phyloP scores from a whole-genome alignment of 1,139 yeast genomes.

The Yamadazyma mexicana region DNA sequence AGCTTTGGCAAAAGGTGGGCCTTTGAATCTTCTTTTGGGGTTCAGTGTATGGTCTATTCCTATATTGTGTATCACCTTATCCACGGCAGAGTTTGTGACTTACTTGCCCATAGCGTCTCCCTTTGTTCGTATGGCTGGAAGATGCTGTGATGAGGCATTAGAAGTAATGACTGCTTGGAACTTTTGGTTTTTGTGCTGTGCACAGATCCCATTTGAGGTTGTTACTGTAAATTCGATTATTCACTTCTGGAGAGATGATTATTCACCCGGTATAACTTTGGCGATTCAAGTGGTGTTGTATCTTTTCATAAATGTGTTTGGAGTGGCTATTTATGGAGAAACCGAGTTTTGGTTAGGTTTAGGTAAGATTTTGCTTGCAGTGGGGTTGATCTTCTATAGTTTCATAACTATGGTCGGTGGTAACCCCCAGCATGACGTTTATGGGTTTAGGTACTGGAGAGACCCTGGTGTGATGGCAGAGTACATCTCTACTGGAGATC shows the following conservation, averaged over 20 bases:
- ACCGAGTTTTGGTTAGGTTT: constrained; percentile 66
- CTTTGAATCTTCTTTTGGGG: constrained; percentile 44
- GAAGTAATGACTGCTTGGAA: constrained; percentile 83
- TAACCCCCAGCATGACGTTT: constrained; percentile 57
- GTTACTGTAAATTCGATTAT: constrained; percentile 79
- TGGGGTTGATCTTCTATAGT: constrained; percentile 50
- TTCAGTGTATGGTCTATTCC: constrained; percentile 53
- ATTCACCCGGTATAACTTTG: constrained; percentile 65
- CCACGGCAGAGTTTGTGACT: constrained; percentile 82
- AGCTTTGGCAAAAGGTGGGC: constrained; percentile 47
- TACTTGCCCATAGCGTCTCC: constrained; percentile 74
- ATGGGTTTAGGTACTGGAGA: constrained; percentile 68
- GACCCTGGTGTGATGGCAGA: constrained; percentile 61
- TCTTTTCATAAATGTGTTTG: constrained; percentile 61
- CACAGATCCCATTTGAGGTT: constrained; percentile 79
- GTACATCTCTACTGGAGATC: constrained; percentile 28
- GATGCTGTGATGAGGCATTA: constrained; percentile 63
- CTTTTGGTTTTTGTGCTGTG: constrained; percentile 76
- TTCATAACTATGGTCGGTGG: constrained; percentile 57
- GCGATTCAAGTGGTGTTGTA: constrained; percentile 68
- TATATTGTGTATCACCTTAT: constrained; percentile 62
- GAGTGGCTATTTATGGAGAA: constrained; percentile 63
- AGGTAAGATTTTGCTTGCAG: constrained; percentile 57
- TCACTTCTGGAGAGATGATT: constrained; percentile 79
- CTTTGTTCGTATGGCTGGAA: constrained; percentile 55